Evolutionary conservation across 768 basidiomycete genomes (phyloP), one percentile per base, ranked within the genome.

Genomic region (Trametes cingulata): DNA sequence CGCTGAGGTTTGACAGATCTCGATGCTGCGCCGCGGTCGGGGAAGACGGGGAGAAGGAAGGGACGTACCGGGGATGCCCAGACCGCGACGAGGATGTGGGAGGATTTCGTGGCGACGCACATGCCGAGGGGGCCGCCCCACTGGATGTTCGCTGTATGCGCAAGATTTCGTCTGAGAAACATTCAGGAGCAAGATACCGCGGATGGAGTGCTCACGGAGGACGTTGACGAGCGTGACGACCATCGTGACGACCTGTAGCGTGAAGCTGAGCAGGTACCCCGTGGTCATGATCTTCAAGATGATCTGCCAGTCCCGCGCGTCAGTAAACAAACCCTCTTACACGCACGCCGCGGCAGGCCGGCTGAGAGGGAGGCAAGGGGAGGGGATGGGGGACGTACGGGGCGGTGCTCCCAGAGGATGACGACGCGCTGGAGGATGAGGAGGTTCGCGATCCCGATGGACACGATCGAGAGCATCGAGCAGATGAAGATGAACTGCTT

Each of bases 371-470:
- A 8, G 15, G 25, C 9, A 15, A 19, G 27, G 10, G 17, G 43
- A 10, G 54, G 22, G 12, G 17, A 15, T 15, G 37, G 9, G 9
- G 39, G 25, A 57, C 68, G 37, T 50, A 72, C 69, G 25, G 66
- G 68, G 2, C 72, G 66, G 45, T 69, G 69, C n/a, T 77, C 74
- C 76, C 76, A 77, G 9, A 77, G 65, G 13, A 69, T 61, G 25
- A 73, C 60, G 0, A 77, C 73, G 22, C 75, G 72, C 24, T 75
- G 53, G 19, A 76, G 68, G 25, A 75, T 72, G 13, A 72, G 69
- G 33, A 71, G 39, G 60, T 75, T 74, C 17, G 71, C 72, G 15
- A 73, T 65, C 8, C 65, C 69, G 10, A 73, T 58, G 2, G 77
- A 74, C 8, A 67, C 51, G 20, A 74, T 58, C 8, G 70, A 67